These are phyloP conservation scores for Hippophae gyantsensis DNA, from an alignment of 306 rosid species.

Conservation along the genomic window DNA sequence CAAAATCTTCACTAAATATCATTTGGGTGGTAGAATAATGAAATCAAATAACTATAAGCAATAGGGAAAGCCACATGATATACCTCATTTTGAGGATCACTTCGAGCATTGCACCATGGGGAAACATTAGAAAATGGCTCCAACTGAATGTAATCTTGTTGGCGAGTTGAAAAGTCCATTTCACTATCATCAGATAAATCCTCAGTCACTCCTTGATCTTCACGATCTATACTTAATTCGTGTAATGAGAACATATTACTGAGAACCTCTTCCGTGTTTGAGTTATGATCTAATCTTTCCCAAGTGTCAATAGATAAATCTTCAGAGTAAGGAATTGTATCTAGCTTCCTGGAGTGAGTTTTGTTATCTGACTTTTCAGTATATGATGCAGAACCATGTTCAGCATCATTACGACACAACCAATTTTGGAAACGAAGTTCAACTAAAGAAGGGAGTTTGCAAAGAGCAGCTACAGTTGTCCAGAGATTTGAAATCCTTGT, in stretches of 20 bases:
- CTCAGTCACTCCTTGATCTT: constrained; percentile 43
- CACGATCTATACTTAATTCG: constrained; percentile 33
- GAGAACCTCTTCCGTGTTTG: constrained; percentile 32
- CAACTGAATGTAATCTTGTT: constrained; percentile 27
- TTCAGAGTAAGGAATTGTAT: constrained; percentile 29
- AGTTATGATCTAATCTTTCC: constrained; percentile 30
- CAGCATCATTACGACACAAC: constrained; percentile 48
- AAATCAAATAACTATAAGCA: neutral
- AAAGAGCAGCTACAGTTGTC: constrained; percentile 70
- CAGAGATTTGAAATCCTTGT: constrained; percentile 78
- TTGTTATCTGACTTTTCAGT: constrained; percentile 31
- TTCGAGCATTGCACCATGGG: constrained; percentile 27
- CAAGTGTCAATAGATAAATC: constrained; percentile 18
- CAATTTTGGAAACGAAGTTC: constrained; percentile 73
- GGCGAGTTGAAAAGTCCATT: constrained; percentile 29
- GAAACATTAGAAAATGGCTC: constrained; percentile 31
- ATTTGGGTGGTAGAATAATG: neutral
- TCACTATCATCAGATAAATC: constrained; percentile 66
- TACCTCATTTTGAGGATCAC: constrained; percentile 51
- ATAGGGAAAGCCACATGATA: constrained; percentile 7
- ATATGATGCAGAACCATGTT: constrained; percentile 33
- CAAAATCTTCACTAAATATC: too few relatives aligned
- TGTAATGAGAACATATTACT: constrained; percentile 34
- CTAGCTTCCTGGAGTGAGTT: constrained; percentile 29
- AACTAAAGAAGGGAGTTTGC: constrained; percentile 66